These are phyloP conservation scores for Dichotomopilus funicola DNA, from an alignment of 2,329 filamentous ascomycete genomes.

Conservation along the genomic window DNA sequence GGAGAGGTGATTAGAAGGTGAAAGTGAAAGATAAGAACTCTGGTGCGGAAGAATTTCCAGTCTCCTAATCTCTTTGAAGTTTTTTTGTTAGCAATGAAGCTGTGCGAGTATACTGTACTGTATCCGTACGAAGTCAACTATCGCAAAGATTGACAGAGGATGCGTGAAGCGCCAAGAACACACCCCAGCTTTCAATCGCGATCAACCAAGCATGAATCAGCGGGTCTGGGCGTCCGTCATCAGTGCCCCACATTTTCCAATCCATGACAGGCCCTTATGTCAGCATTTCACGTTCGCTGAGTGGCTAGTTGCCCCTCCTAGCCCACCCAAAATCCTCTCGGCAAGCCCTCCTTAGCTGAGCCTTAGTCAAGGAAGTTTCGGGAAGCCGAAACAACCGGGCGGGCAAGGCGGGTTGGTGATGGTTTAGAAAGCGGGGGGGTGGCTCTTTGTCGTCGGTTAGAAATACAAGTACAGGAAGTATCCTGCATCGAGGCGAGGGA, in stretches of 20 bases:
- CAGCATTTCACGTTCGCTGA: conserved; percentile 15
- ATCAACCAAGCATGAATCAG: conserved; percentile 16
- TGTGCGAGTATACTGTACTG: too few relatives aligned
- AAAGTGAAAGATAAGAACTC: too few relatives aligned
- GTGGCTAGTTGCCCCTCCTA: conserved; percentile 2
- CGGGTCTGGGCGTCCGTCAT: background rate
- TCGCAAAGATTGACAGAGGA: background rate
- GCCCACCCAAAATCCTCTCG: background rate
- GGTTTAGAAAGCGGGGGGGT: conserved; percentile 14
- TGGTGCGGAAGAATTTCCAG: too few relatives aligned
- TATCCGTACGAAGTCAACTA: too few relatives aligned
- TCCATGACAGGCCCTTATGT: conserved; percentile 17
- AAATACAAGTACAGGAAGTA: background rate
- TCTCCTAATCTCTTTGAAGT: too few relatives aligned
- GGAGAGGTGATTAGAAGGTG: background rate
- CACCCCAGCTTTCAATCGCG: background rate
- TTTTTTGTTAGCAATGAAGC: too few relatives aligned
- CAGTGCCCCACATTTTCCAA: background rate
- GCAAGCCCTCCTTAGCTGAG: conserved; percentile 6
- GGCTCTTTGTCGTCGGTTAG: conserved; percentile 3
- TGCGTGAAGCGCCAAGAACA: background rate
- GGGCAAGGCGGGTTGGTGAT: conserved; percentile 11
- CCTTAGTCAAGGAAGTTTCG: conserved; percentile 5
- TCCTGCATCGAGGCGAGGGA: too few relatives aligned
- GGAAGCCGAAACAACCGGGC: background rate